Evolutionary conservation across 2,329 filamentous ascomycete species (phyloP), one percentile per base, ranked within the genome.

Genomic region (Trichoderma atrobrunneum): DNA sequence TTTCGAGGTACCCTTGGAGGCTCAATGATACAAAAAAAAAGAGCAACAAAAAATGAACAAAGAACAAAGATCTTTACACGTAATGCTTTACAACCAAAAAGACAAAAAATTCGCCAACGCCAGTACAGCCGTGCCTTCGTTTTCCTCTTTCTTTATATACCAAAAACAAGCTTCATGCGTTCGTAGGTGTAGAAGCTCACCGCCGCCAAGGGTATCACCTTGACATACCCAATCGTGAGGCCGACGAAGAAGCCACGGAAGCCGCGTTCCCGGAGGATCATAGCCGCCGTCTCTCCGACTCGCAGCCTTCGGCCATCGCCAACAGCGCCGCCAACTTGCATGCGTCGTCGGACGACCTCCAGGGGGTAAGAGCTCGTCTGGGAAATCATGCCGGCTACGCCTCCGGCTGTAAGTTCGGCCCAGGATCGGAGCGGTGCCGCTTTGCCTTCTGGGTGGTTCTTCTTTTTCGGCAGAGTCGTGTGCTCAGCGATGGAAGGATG

Each of bases 271-370:
- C 87, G 84, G 76, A 90, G 90, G 74, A 99, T 96, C 79, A 90
- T 87, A 75, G 83, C 84, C 3, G 91, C 91, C 1, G 95, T 97
- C 83, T 98, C 95, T 18, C 85, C 84, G 74, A 99, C 93, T 65
- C 90, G 86, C 60, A 97, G 82, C 60, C 93, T 86, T 77, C 90
- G 93, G 0, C 95, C 95, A 79, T 98, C 95, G 1, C 96, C 96
- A 0, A 98, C 94, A 0, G 95, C 95, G 12, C 95, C 96, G 62
- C 94, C 93, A 16, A 99, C 96, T 80, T 99, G 96, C 95, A 99
- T 98, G 62, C 96, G 88, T 74, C 96, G 88, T 73, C 96, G 87
- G 72, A 98, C 92, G 18, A 99, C 93, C 81, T 99, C 96, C 3
- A 99, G 86, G 6, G 96, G 96, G 80, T 99, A 99, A 18, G 95